These are phyloP conservation scores for Pharnaceum exiguum DNA, from an alignment of 148 eudicot species.

Conservation along the genomic window DNA sequence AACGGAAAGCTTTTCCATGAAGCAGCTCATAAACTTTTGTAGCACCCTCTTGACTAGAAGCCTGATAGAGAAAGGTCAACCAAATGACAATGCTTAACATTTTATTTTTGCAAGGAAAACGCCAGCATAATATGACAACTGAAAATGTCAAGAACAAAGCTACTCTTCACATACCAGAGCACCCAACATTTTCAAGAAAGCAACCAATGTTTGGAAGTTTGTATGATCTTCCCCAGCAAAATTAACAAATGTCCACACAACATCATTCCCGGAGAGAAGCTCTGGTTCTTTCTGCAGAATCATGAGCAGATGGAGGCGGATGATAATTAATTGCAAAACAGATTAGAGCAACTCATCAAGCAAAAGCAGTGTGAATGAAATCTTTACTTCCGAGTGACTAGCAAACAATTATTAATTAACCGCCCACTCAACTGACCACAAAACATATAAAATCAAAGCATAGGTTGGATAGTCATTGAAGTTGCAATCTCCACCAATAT, in stretches of 20 bases:
- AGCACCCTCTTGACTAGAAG: conserved; percentile 85
- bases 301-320: neutral
- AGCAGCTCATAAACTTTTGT: conserved; percentile 82
- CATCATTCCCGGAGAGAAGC: conserved; percentile 90
- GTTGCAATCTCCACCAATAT: too few relatives aligned
- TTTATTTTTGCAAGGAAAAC: too few relatives aligned
- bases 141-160: neutral
- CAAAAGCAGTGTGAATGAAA: neutral
- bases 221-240: conserved; percentile 97
- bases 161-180: conserved; percentile 59
- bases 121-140: neutral
- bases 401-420: too few relatives aligned
- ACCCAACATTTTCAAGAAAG: conserved; percentile 86
- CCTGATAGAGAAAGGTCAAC: conserved; percentile 37
- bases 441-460: too few relatives aligned
- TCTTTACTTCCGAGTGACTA: too few relatives aligned
- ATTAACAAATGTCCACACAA: conserved; percentile 88
- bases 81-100: too few relatives aligned
- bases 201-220: conserved; percentile 84
- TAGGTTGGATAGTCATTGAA: too few relatives aligned
- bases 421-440: too few relatives aligned
- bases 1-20: conserved; percentile 76
- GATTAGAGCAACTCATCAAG: neutral
- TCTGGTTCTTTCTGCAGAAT: conserved; percentile 83
- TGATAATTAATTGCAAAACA: neutral